Evolutionary conservation across 306 rosid species (phyloP), one percentile per base, ranked within the genome.

Genomic region (Nissolia schottii): DNA sequence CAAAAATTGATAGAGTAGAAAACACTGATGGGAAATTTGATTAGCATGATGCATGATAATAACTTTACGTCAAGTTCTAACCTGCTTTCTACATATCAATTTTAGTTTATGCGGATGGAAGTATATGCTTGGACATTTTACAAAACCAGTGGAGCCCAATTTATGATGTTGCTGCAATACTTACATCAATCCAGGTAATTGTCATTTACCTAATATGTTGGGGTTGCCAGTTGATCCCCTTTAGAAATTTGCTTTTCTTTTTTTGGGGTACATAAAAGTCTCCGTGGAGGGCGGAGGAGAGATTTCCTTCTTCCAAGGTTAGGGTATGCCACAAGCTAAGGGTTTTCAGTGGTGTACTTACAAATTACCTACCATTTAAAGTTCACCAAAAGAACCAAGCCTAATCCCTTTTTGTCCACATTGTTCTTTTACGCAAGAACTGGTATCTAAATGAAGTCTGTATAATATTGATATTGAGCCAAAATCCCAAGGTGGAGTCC

Each of bases 121-220:
- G 99, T 78, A 94, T 94, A 64, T 94, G 99, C 61, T 81, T 94
- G 96, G 99, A 91, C 78, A 91, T 91, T 77, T 85, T 94, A 54
- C 98, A 94, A 83, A 94, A 91, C 78, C 96, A 94, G 28, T 94
- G 98, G 98, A 94, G 97, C 70, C 99, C 99, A 28, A 94, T 94
- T 45, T 94, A 94, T 67, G 99, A 94, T 73, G 99, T 89, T 1
- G 99, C 97, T 72, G 97, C 99, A 61, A 89, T 94, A 69, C 99
- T 94, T 50, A 94, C 99, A 61, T 94, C 99, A 65, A 91, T 94
- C 67, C 97, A 91, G 99, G 99, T 91, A 89, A 71, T 28, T 65
- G 63, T 56, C 25, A 22, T 49, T 66, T 28, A 10, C 73, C 50
- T 71, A 19, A 45, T 74, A 49, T 64, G 66, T 60, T 50, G 28